These are phyloP conservation scores for Blumeria hordei DNA, from an alignment of 2,329 filamentous ascomycete species.

Conservation along the genomic window DNA sequence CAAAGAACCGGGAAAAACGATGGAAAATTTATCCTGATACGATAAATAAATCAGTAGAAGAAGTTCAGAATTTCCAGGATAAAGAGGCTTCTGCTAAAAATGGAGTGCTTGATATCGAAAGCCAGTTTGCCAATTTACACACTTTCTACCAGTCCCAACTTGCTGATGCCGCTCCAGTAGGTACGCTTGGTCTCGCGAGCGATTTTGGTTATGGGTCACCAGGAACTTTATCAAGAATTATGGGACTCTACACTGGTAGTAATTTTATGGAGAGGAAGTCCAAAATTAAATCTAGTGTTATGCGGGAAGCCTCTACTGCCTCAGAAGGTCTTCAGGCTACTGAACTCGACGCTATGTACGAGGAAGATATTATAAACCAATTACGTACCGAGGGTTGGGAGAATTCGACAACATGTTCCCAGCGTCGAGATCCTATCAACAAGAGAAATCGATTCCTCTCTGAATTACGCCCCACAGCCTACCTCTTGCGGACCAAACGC, in stretches of 20 bases:
- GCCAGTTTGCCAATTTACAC: slow-evolving; percentile 50
- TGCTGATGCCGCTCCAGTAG: slow-evolving; percentile 29
- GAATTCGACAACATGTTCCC: slow-evolving; percentile 29
- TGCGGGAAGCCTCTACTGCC: slow-evolving; percentile 53
- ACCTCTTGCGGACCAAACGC: slow-evolving; percentile 70
- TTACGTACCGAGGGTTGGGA: slow-evolving; percentile 38
- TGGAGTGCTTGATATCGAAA: slow-evolving; percentile 30
- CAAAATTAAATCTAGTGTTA: slow-evolving; percentile 41
- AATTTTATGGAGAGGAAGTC: slow-evolving; percentile 37
- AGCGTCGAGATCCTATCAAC: slow-evolving; percentile 25
- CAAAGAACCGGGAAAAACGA: slow-evolving; percentile 11
- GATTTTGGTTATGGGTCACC: slow-evolving; percentile 45
- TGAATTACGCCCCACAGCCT: slow-evolving; percentile 59
- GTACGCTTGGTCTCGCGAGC: slow-evolving; percentile 27
- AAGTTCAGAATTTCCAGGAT: slow-evolving; percentile 7
- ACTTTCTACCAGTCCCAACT: slow-evolving; percentile 66
- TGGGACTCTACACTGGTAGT: slow-evolving; percentile 61
- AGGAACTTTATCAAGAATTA: slow-evolving; percentile 62
- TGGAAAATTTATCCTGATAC: slow-evolving; percentile 7
- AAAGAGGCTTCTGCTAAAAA: slow-evolving; percentile 18
- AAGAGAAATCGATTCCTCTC: slow-evolving; percentile 34
- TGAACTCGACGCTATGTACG: slow-evolving; percentile 22
- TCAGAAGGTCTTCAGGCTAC: slow-evolving; percentile 52
- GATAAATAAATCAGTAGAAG: slow-evolving; percentile 8
- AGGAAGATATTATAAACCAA: slow-evolving; percentile 32